Evolutionary conservation across 208 protist species (phyloP).

Genomic region (Entamoeba histolytica): DNA sequence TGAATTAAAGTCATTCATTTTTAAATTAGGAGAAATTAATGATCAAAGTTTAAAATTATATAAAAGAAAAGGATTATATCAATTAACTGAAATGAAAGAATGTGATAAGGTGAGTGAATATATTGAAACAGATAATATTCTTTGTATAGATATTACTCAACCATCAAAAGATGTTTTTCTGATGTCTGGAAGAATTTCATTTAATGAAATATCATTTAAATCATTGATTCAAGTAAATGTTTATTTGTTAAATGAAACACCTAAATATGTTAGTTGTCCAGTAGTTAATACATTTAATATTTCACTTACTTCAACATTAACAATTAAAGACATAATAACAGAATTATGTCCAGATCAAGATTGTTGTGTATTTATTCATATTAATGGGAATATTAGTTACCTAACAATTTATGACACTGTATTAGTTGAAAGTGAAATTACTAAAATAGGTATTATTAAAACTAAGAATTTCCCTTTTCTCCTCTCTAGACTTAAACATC

Average conservation of each 20-base stretch:
- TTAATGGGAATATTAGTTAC: not conserved
- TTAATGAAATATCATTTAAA: not conserved
- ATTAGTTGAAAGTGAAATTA: not conserved
- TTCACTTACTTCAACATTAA: not conserved
- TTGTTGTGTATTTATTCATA: not conserved
- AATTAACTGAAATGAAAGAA: not conserved
- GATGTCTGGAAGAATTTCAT: not conserved
- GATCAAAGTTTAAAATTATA: not conserved
- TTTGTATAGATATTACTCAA: not conserved
- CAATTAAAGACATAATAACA: not conserved
- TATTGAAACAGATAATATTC: not conserved
- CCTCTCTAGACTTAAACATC: not conserved
- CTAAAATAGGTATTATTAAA: not conserved
- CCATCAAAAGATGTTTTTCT: not conserved
- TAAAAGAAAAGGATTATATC: not conserved
- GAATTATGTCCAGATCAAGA: not conserved
- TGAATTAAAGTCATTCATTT: not conserved
- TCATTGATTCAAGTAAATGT: not conserved
- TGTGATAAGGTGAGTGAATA: not conserved
- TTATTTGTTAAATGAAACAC: not conserved
- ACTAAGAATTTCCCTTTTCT: not conserved
- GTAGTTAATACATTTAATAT: not conserved
- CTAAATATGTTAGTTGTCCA: not conserved
- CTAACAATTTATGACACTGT: not conserved
- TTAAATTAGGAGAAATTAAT: not conserved